phyloP scores from a whole-genome alignment of 108 stramenopile species.

The Nitzschia sp. region DNA sequence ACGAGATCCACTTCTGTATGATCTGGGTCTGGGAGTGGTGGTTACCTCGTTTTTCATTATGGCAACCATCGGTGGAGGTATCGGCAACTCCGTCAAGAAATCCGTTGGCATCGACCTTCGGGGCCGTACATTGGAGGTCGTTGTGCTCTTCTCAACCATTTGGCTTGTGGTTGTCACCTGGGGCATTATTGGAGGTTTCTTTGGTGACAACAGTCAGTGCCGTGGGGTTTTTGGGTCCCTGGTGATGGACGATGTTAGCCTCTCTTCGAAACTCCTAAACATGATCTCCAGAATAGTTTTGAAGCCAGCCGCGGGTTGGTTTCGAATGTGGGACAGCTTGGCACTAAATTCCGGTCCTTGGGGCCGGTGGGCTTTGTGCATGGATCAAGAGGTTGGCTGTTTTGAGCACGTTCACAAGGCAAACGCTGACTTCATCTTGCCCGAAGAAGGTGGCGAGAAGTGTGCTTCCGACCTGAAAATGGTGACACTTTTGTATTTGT shows the following conservation, averaged over 20 bases:
- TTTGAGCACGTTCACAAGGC: conserved; percentile 63
- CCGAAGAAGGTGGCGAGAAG: conserved; percentile 36
- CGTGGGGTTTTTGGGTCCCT: conserved; percentile 48
- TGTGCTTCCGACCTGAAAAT: conserved; percentile 68
- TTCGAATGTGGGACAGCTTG: conserved; percentile 48
- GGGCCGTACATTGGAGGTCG: conserved; percentile 68
- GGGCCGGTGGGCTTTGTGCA: conserved; percentile 47
- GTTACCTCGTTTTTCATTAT: conserved; percentile 70
- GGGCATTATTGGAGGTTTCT: conserved; percentile 74
- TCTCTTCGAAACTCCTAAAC: conserved; percentile 6
- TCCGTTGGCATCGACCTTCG: conserved; percentile 69
- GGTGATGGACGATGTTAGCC: conserved; percentile 3
- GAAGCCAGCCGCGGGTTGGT: conserved; percentile 36
- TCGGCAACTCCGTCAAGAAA: conserved; percentile 65
- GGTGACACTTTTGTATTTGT: conserved; percentile 41
- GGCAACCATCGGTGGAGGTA: conserved; percentile 74
- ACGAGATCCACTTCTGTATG: conserved; percentile 74
- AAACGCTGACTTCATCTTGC: conserved; percentile 62
- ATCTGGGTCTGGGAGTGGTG: conserved; percentile 60
- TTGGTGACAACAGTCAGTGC: conserved; percentile 65
- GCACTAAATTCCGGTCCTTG: conserved; percentile 40
- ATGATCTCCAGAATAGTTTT: conserved; percentile 30
- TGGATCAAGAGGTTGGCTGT: conserved; percentile 50
- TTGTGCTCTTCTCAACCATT: conserved; percentile 63
- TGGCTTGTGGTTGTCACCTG: conserved; percentile 60